Evolutionary conservation across 257 asterid genomes (phyloP), one percentile per base, ranked within the genome.

Genomic region (Capsicum rhomboideum): DNA sequence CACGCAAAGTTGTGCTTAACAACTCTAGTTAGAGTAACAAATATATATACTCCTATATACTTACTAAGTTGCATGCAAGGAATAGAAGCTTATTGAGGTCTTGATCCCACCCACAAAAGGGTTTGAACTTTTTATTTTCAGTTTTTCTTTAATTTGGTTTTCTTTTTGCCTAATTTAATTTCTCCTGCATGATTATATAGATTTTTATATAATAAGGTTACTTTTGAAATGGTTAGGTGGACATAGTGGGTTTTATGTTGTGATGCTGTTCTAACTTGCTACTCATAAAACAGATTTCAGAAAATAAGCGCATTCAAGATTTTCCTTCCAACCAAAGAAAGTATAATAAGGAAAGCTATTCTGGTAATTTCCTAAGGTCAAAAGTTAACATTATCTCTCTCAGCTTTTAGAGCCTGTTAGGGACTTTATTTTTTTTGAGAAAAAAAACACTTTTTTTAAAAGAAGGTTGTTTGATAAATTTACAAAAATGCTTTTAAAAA

Each of bases 1-100:
- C 88, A 84, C 89, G 83, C 86, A 69, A 86, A 81, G 63, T 81
- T 52, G 84, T 83, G 68, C 55, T 52, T 52, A 52, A 18, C 56
- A 50, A 50, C 54, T 50, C 54, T 50, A 12, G 17, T 34, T 2
- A 5, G 40, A 34, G 40, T 12, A 44, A 44, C 8, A 10, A 8
- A 49, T 49, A 49, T 49, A 10, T 10, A 11, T 49, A 49, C 11
- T 8, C 40, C 40, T 34, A 34, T 49, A 66, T 14, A 28, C n/a
- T 29, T 66, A 29, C 21, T 56, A 18, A 23, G 29, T 49, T 83
- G 82, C 85, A 83, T 9, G 49, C 52, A 56, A 49, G 21, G 77
- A 80, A 80, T 56, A 77, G 44, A 77, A 16, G 81, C 23, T 26
- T 23, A 28, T 50, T 77, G 50, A 26, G 50, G 26, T 77, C 49